Evolutionary conservation across 2,329 filamentous ascomycete species (phyloP).

Genomic region (Coniochaeta sp.): DNA sequence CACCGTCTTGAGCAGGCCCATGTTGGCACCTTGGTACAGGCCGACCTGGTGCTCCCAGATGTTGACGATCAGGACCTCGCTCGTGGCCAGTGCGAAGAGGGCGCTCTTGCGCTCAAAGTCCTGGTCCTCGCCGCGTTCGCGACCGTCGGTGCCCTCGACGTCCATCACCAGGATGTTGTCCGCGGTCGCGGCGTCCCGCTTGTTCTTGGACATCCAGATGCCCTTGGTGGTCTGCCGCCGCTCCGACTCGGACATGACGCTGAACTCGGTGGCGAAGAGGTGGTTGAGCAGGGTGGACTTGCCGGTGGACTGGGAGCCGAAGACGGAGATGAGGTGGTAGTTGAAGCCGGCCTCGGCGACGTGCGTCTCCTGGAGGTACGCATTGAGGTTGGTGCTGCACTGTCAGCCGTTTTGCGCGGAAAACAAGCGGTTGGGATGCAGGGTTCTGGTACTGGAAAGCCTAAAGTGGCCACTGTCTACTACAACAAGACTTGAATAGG

Average conservation of each 20-base stretch:
- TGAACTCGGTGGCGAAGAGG: conserved; percentile 92
- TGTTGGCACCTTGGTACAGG: conserved; percentile 96
- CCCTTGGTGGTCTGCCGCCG: conserved; percentile 96
- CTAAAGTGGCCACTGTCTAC: too few relatives aligned
- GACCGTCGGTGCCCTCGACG: conserved; percentile 93
- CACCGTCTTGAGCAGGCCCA: conserved; percentile 96
- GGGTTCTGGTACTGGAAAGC: too few relatives aligned
- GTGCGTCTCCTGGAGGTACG: conserved; percentile 73
- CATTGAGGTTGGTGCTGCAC: conserved; percentile 63
- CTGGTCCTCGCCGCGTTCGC: conserved; percentile 94
- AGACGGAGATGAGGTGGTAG: conserved; percentile 98
- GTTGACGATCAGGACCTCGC: conserved; percentile 96
- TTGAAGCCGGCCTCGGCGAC: conserved; percentile 91
- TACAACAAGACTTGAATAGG: conserved; percentile 6
- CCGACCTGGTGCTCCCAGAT: conserved; percentile 99
- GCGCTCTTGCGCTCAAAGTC: conserved; percentile 99
- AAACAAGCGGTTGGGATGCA: too few relatives aligned
- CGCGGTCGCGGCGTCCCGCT: conserved; percentile 68
- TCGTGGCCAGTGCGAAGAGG: conserved; percentile 92
- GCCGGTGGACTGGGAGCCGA: conserved; percentile 95
- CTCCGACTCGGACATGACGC: conserved; percentile 94
- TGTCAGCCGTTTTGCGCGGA: not conserved
- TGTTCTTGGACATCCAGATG: conserved; percentile 99
- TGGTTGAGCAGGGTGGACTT: conserved; percentile 96
- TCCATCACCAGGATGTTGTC: conserved; percentile 99